Evolutionary conservation across 2,329 filamentous ascomycete genomes (phyloP), one percentile per base, ranked within the genome.

Genomic region (Alternaria sp.): DNA sequence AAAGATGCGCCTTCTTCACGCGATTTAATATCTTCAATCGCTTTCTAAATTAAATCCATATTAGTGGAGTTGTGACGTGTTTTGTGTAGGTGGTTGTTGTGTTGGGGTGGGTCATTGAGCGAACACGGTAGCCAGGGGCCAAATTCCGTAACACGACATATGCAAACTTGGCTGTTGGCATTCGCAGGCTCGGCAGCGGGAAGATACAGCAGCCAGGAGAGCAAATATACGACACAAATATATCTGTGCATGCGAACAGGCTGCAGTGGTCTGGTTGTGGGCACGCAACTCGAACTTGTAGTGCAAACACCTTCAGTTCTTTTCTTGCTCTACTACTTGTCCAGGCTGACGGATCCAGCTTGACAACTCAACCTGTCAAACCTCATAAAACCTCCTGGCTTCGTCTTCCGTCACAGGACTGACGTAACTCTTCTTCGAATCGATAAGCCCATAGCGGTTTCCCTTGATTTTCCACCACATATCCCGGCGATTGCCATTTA

Each of bases 381-480:
- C 52, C 49, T 70, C 68, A 42, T 74, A 76, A 33, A 77, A 77
- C 29, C 69, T 65, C 60, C 67, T 85, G n/a, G 90, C 92, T 69
- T 93, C 89, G 42, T 91, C 87, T 51, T 86, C 84, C 0, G 84
- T 86, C 4, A 93, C 86, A 29, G 86, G 81, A 1, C 90, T 93
- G 17, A 82, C 80, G 41, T 90, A 86, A 2, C 84, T 85, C 69
- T 86, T 80, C 46, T 79, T 82, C 51, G 83, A 81, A 62, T 90
- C 87, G 68, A 98, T 88, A 72, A 97, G 80, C 0, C 93, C 91
- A 55, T 97, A 79, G 66, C 82, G 86, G 40, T 83, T 85, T 58
- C 81, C 85, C 66, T 89, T 84, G 24, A 97, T 79, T 66, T 85
- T 82, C 80, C 86, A 90, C 93, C 93, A 97, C 79, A 97, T 88